Evolutionary conservation across 139 green algal genomes (phyloP), one percentile per base, ranked within the genome.

Genomic region (Coccomyxa sp.): DNA sequence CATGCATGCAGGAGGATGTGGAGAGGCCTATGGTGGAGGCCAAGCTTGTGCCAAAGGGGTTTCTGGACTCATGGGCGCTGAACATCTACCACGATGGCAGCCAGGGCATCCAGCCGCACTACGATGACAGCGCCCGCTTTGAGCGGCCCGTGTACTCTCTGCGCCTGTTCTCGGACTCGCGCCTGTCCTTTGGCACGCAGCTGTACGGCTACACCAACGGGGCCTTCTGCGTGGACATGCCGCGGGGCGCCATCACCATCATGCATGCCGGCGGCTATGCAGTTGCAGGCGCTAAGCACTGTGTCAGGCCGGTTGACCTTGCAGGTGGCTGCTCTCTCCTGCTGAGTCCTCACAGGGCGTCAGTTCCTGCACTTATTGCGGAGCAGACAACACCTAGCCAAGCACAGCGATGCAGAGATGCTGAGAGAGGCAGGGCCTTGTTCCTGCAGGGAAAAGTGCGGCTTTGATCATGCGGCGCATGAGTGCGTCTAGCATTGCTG

Each of bases 81-180:
- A 94, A 94, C 83, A 84, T 93, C 39, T 94, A 94, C 79, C 90
- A 94, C 75, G 90, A 94, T 70, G 90, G 90, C 37, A 89, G 79
- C 36, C 90, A 94, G 83, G 90, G 90, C 27, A 92, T 94, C 38
- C 90, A 94, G 81, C 85, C 79, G 75, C 90, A 94, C 73, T 94
- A 81, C 73, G 90, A 94, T 73, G 90, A 94, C 72, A 85, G 82
- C 0, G 75, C 74, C 6, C 84, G 90, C 80, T 94, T 94, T 81
- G 34, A 74, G 5, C 85, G 82, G 37, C 90, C 90, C 58, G 91
- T 94, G 58, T 85, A 82, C 44, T 90, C 83, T 33, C 74, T 94
- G 33, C 85, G 90, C 39, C 82, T 94, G 18, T 94, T 92, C 78
- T 91, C 84, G 8, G 90, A 94, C 82, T 86, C 77, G 33, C 79